Conservation (phyloP, 2,329 filamentous ascomycete genomes). For the Cryphonectria naterciae region DNA sequence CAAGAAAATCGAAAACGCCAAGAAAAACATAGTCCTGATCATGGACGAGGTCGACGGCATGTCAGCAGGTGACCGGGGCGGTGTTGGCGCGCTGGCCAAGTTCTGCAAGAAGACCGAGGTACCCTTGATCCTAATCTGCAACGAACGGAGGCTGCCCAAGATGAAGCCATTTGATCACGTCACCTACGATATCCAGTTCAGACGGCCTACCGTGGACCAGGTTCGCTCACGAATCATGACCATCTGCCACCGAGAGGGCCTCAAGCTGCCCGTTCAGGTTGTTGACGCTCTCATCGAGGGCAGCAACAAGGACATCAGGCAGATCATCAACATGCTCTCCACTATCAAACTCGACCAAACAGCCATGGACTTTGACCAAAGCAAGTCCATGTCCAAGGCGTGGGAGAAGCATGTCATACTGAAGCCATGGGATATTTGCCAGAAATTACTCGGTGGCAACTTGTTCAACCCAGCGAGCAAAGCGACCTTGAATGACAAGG, state of each 20-base stretch:
- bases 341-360: conserved; percentile 87
- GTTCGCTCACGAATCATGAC: conserved; percentile 92
- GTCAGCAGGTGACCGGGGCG: conserved; percentile 94
- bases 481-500: conserved; percentile 92
- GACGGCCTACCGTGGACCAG: conserved; percentile 86
- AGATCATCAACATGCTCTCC: conserved; percentile 98
- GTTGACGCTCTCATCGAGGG: conserved; percentile 95
- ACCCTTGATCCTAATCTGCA: conserved; percentile 96
- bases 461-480: conserved; percentile 85
- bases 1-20: conserved; percentile 75
- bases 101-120: conserved; percentile 95
- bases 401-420: conserved; percentile 98
- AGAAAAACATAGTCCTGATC: conserved; percentile 93
- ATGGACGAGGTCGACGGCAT: conserved; percentile 99
- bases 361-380: conserved; percentile 79
- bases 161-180: conserved; percentile 97
- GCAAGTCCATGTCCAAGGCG: conserved; percentile 92
- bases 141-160: conserved; percentile 88
- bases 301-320: conserved; percentile 91
- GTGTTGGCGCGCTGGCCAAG: conserved; percentile 90
- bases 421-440: conserved; percentile 97
- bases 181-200: conserved; percentile 83
- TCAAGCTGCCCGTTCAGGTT: conserved; percentile 82
- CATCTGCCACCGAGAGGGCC: conserved; percentile 87
- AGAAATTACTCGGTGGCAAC: conserved; percentile 86